Evolutionary conservation across 2,329 filamentous ascomycete species (phyloP).

Genomic region (Talaromyces sp.): DNA sequence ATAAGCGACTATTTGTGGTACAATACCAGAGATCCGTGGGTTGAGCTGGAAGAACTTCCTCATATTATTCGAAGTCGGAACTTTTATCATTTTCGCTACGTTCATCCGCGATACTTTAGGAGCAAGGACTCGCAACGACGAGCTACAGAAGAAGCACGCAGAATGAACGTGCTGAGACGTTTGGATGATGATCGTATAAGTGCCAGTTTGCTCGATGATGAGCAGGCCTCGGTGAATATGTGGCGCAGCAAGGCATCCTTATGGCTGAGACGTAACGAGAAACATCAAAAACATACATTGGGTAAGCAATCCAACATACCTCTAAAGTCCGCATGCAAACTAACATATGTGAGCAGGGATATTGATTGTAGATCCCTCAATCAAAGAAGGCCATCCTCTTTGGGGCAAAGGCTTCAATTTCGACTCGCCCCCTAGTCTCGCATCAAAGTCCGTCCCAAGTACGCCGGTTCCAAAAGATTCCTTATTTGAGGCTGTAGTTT

Average conservation of each 20-base stretch:
- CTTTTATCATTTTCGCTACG: constrained; percentile 7
- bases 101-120: constrained; percentile 2
- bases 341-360: neutral
- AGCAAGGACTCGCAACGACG: neutral
- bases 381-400: constrained; percentile 6
- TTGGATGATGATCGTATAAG: constrained; percentile 9
- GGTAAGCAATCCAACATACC: neutral
- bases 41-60: constrained; percentile 7
- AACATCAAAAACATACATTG: neutral
- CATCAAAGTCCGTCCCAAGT: neutral
- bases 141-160: constrained; percentile 1
- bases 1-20: constrained; percentile 13
- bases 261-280: neutral
- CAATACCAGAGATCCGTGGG: constrained; percentile 9
- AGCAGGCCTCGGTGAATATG: constrained; percentile 4
- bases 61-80: constrained; percentile 6
- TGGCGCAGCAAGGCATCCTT: constrained; percentile 2
- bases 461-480: neutral
- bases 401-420: constrained; percentile 1
- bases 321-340: no score
- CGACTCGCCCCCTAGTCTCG: neutral
- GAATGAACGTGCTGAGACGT: constrained; percentile 2
- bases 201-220: neutral
- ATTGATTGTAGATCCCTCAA: neutral
- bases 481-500: neutral